Base-by-base conservation (phyloP, 257 asterid species). In the Solanum peruvianum region DNA sequence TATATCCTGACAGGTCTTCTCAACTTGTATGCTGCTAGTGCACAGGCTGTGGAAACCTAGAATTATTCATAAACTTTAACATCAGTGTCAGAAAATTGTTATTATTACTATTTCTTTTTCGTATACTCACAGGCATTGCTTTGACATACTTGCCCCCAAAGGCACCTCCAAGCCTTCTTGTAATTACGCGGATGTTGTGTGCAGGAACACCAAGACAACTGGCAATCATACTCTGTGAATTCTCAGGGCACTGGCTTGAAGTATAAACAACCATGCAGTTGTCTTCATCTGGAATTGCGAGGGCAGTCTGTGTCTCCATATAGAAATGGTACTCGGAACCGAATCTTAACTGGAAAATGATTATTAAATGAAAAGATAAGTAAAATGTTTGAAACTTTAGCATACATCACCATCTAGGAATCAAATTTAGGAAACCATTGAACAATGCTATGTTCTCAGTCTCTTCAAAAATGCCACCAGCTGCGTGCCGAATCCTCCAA, bases 201-300 rank as follows among this genome's bases (percentile, higher is more conserved):
- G n/a, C 82, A 15, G 82, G 82, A 73, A 73, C 31, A 73, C 82
- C 52, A 73, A 39, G 82, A 37, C 52, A 73, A 73, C 82, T 21
- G 52, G 82, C 82, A 73, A 73, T 73, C 82, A 21, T 18, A 73
- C 9, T 7, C 25, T 73, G 20, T 15, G 31, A 18, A 15, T 13
- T 4, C 52, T 73, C 82, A 21, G 52, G 52, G 5, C 3, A 5
- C 9, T 73, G 52, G 31, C 52, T 73, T 73, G 82, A 39, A 73
- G 52, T 21, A 73, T 73, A 73, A 86, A 95, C 97, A 88, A 91
- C 93, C 93, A 94, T 93, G 90, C 94, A 91, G 87, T 95, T 93
- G 92, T 95, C 98, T 90, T 95, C 98, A 88, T 95, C 98, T 21
- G 98, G 98, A 71, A 95, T 70, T 18, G 98, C 97, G 42, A 95